phyloP scores from a whole-genome alignment of 169 alveolate genomes.

The Plasmodium coatneyi region DNA sequence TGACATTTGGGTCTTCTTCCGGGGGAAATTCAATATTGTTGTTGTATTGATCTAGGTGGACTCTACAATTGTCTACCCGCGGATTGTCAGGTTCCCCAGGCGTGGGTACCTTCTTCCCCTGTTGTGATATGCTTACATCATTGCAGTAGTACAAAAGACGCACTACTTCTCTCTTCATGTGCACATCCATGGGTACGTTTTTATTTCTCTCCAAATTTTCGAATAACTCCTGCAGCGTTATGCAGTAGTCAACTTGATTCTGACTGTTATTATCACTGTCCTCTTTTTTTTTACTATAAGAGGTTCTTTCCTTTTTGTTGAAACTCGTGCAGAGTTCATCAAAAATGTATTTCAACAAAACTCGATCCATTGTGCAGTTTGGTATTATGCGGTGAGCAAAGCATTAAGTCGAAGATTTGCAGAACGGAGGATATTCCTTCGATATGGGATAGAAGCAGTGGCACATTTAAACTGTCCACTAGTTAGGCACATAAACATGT shows the following conservation, averaged over 20 bases:
- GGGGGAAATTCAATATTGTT: not conserved
- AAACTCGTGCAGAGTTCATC: constrained; percentile 59
- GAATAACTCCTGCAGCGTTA: constrained; percentile 57
- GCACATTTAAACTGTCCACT: not conserved
- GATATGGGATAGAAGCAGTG: not conserved
- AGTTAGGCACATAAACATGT: not conserved
- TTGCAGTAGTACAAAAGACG: constrained; percentile 26
- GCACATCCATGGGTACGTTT: constrained; percentile 49
- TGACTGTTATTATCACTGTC: constrained; percentile 7
- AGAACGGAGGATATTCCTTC: not conserved
- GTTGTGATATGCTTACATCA: constrained; percentile 37
- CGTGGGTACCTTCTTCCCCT: not conserved
- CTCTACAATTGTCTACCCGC: not conserved
- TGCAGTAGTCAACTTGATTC: constrained; percentile 14
- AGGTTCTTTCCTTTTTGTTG: constrained; percentile 32
- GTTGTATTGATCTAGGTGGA: constrained; percentile 35
- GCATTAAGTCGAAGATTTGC: not conserved
- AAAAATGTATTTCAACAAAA: constrained; percentile 35
- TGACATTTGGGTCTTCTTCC: not conserved
- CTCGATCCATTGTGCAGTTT: constrained; percentile 25
- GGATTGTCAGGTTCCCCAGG: not conserved
- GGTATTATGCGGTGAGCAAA: not conserved
- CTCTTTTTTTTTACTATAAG: not conserved
- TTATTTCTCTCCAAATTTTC: constrained; percentile 53
- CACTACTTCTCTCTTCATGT: constrained; percentile 65